Percentiles rank a stretch among this genome's conserved stretches.
Conservation (phyloP, 768 basidiomycete species). For the Termitomyces bulborhizus region DNA sequence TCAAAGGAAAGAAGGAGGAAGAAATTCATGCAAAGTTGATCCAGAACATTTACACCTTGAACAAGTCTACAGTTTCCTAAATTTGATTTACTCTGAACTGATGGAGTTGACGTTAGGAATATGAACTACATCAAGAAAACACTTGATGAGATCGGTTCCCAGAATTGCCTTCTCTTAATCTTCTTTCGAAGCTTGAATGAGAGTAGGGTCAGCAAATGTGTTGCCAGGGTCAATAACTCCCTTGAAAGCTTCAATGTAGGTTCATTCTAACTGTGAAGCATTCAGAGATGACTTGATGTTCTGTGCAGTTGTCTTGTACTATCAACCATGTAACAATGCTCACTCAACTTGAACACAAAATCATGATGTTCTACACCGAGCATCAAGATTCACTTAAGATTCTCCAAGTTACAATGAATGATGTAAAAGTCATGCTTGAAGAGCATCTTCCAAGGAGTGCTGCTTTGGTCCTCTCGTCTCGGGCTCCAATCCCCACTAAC, state of each 20-base stretch:
- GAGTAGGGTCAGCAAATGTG: background rate
- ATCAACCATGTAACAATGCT: conserved; percentile 1
- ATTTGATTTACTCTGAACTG: background rate
- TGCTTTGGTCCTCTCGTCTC: background rate
- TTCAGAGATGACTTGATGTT: background rate
- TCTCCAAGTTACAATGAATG: conserved; percentile 1
- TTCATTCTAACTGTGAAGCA: background rate
- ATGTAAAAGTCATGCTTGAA: background rate
- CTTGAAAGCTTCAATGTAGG: conserved; percentile 9
- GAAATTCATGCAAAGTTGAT: background rate
- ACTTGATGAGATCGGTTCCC: background rate
- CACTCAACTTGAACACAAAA: conserved; percentile 5
- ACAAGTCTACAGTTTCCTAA: background rate
- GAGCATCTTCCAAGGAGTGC: background rate
- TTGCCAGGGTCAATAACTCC: background rate
- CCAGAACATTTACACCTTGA: background rate
- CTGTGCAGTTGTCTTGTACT: conserved; percentile 1
- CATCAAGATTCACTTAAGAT: background rate
- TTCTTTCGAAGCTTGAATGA: conserved; percentile 1
- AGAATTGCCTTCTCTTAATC: background rate
- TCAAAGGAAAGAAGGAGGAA: conserved; percentile 8
- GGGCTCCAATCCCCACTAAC: conserved; percentile 7
- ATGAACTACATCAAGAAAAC: conserved; percentile 1
- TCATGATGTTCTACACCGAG: background rate
- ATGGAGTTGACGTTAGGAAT: background rate